Evolutionary conservation across 129 eudicot species (phyloP).

Genomic region (Daucus carota): DNA sequence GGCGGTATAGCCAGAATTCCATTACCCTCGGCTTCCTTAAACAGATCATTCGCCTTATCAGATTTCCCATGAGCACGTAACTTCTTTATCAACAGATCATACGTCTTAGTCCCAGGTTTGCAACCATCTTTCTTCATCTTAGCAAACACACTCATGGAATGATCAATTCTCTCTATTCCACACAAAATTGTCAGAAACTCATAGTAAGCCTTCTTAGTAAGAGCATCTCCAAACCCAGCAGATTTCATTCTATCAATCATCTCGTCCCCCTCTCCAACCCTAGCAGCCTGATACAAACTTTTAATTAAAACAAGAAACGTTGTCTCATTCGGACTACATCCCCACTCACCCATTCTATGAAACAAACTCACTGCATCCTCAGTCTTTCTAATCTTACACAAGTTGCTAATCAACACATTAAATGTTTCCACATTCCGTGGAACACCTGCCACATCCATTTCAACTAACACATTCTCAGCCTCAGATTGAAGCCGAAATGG

Average conservation of each 20-base stretch:
- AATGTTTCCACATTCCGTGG: slow-evolving; percentile 84
- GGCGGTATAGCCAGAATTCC: slow-evolving; percentile 43
- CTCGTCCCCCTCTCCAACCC: slow-evolving; percentile 87
- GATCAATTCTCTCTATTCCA: slow-evolving; percentile 88
- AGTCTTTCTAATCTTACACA: slow-evolving; percentile 68
- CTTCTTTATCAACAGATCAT: slow-evolving; percentile 77
- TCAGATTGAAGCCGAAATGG: slow-evolving; percentile 63
- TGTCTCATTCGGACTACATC: slow-evolving; percentile 71
- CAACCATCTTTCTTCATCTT: slow-evolving; percentile 84
- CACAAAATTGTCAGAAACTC: slow-evolving; percentile 69
- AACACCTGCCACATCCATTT: slow-evolving; percentile 89
- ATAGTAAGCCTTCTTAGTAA: slow-evolving; percentile 60
- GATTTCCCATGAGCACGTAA: slow-evolving; percentile 65
- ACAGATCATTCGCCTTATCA: slow-evolving; percentile 73
- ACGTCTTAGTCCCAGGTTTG: slow-evolving; percentile 68
- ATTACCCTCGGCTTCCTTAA: slow-evolving; percentile 62
- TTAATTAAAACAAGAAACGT: slow-evolving; percentile 63
- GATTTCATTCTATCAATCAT: slow-evolving; percentile 96
- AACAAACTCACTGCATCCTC: slow-evolving; percentile 65
- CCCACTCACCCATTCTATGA: slow-evolving; percentile 86
- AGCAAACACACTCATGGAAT: slow-evolving; percentile 63
- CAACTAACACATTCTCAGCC: slow-evolving; percentile 58
- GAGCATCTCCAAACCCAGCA: slow-evolving; percentile 54
- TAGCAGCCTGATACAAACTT: slow-evolving; percentile 93
- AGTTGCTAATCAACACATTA: slow-evolving; percentile 62